Evolutionary conservation across 106 monocot genomes (phyloP).

Genomic region (Dioscorea zingiberensis): DNA sequence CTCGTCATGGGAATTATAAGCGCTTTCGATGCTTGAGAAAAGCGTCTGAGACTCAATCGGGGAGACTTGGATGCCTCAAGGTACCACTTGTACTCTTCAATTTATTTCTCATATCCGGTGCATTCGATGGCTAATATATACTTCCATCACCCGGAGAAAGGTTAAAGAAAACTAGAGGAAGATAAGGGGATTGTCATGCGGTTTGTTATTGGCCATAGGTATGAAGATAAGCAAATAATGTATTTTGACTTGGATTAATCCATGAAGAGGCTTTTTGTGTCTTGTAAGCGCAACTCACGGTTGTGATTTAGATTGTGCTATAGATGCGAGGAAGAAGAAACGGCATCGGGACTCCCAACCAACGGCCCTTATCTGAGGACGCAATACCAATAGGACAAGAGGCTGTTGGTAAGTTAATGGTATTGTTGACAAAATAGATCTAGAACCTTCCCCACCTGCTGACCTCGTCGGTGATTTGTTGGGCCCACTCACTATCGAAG

Average conservation of each 20-base stretch:
- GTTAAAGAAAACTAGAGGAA: conserved; percentile 42
- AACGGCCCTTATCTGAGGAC: too few relatives aligned
- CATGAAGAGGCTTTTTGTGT: neutral
- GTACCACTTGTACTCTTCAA: conserved; percentile 13
- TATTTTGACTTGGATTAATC: neutral
- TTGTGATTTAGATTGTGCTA: conserved; percentile 39
- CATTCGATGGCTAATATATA: neutral
- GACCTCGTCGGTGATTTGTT: conserved; percentile 92
- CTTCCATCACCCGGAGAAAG: conserved; percentile 26
- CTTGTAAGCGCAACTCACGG: conserved; percentile 39
- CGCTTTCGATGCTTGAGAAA: conserved; percentile 50
- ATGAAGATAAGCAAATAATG: neutral
- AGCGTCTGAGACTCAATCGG: conserved; percentile 58
- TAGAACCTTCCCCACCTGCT: conserved; percentile 39
- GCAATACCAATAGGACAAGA: too few relatives aligned
- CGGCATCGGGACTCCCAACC: conserved; percentile 51
- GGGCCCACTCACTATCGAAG: conserved; percentile 82
- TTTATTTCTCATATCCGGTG: neutral
- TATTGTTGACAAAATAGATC: conserved; percentile 33
- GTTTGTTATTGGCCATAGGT: conserved; percentile 76
- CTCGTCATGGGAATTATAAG: conserved; percentile 69
- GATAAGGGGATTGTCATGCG: conserved; percentile 62
- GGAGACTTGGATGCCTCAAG: conserved; percentile 71
- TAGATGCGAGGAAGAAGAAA: conserved; percentile 54
- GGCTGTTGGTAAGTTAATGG: conserved; percentile 78